Evolutionary conservation across 371 early-diverging fungal species (phyloP).

Genomic region (Nosema muscidifuracis): DNA sequence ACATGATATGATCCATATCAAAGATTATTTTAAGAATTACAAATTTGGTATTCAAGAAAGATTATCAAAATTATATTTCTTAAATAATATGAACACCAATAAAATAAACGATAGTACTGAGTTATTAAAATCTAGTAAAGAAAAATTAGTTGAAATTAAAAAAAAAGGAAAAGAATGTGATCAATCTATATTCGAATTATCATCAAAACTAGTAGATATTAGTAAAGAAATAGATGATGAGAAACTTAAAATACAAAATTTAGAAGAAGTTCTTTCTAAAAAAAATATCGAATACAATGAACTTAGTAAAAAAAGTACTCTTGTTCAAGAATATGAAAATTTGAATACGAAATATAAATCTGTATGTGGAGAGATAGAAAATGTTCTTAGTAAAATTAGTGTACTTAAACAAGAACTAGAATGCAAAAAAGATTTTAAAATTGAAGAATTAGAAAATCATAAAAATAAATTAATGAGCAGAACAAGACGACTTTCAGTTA

Average conservation of each 20-base stretch:
- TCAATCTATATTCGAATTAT: constrained; percentile 39
- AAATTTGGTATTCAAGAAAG: constrained; percentile 57
- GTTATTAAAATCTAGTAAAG: constrained; percentile 38
- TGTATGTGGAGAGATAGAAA: constrained; percentile 13
- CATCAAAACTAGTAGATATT: constrained; percentile 12
- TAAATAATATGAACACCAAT: constrained; percentile 32
- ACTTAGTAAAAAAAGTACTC: constrained; percentile 18
- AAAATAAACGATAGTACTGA: constrained; percentile 5
- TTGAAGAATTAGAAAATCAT: constrained; percentile 16
- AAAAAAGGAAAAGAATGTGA: constrained; percentile 28
- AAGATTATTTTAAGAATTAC: constrained; percentile 55
- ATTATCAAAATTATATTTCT: constrained; percentile 49
- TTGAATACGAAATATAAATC: constrained; percentile 29
- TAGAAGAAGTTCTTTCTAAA: constrained; percentile 3
- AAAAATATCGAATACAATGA: constrained; percentile 15
- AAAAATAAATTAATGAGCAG: constrained; percentile 27
- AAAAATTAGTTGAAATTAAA: constrained; percentile 49
- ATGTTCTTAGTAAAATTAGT: constrained; percentile 7
- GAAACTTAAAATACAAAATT: constrained; percentile 2
- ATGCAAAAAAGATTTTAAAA: neutral
- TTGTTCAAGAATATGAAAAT: constrained; percentile 15
- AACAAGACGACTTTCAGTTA: constrained; percentile 43
- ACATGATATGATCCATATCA: constrained; percentile 52
- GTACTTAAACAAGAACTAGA: constrained; percentile 7
- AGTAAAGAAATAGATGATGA: neutral